phyloP scores from a whole-genome alignment of 2,329 filamentous ascomycete species.

The Penicillium brasilianum region DNA sequence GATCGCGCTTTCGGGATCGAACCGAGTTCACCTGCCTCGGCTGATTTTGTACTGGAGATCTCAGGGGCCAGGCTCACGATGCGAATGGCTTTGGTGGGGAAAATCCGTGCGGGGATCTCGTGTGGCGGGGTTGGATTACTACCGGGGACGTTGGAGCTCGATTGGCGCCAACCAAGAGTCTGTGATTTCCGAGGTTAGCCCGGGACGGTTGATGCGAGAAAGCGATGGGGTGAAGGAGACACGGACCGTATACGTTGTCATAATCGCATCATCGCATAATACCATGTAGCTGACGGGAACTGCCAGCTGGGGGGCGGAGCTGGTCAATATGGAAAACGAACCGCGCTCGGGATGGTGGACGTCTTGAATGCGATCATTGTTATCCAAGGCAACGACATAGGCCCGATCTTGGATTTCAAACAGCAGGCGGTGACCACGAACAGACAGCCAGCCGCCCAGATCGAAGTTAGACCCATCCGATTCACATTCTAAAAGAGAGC shows the following conservation, averaged over 20 bases:
- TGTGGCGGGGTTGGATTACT: constrained; percentile 22
- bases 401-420: constrained; percentile 52
- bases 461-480: constrained; percentile 50
- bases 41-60: constrained; percentile 15
- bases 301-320: constrained; percentile 44
- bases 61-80: constrained; percentile 46
- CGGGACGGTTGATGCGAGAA: background rate
- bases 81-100: constrained; percentile 49
- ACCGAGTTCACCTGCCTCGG: constrained; percentile 1
- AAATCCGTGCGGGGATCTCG: constrained; percentile 38
- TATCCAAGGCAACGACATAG: constrained; percentile 50
- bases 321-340: constrained; percentile 44
- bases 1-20: background rate
- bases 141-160: constrained; percentile 25
- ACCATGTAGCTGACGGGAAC: constrained; percentile 56
- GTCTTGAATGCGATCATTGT: constrained; percentile 37
- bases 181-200: constrained; percentile 25
- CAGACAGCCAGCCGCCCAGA: constrained; percentile 54
- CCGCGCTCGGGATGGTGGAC: constrained; percentile 26
- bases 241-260: constrained; percentile 51
- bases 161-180: constrained; percentile 40
- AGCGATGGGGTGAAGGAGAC: background rate
- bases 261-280: constrained; percentile 54
- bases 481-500: constrained; percentile 50
- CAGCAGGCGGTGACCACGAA: constrained; percentile 49